Base-by-base conservation (phyloP, 495 filamentous ascomycete species). In the Clavariopsis aquatica region DNA sequence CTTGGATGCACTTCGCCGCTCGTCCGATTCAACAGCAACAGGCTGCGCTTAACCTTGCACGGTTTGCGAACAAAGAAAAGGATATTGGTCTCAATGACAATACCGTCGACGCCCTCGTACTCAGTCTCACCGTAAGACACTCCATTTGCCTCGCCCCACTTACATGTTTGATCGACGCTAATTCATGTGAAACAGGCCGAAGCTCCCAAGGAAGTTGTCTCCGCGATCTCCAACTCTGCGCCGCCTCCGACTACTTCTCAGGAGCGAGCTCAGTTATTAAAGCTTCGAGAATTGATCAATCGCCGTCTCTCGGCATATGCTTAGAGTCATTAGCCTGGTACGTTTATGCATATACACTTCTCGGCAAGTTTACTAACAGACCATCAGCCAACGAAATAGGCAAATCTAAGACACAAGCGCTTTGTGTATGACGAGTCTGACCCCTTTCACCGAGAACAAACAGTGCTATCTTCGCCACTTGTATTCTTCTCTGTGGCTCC, bases 31-130 rank as follows among this genome's bases (percentile, higher is more conserved):
- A 49, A 23, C 36, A 66, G 23, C 63, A 86, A 64, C 79, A 84
- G 64, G 79, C 81, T 26, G 85, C 82, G 0, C 75, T 86, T 47
- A 84, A 80, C 62, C 76, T 89, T n/a, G 74, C 79, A 4, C 76
- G 81, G 52, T 72, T 87, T 38, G 73, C 72, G 1, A 58, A 61
- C 12, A 70, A 73, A 29, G 70, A 75, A 19, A 57, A 76, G 34
- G 65, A 75, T 19, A 67, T 74, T 27, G 65, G 65, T n/a, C 45
- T 74, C 5, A 64, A 59, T 56, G 52, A 31, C 15, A 62, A 68
- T 23, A 68, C 53, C 23, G 60, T 76, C 49, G 64, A 71, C 26
- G 62, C 69, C 34, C 66, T 77, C 24, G 51, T 74, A 43, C 49
- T 64, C n/a, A 53, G 63, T 27, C 64, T 76, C 46, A 77, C 72